phyloP scores from a whole-genome alignment of 192 early-diverging fungal species.

The Thamnidium elegans region DNA sequence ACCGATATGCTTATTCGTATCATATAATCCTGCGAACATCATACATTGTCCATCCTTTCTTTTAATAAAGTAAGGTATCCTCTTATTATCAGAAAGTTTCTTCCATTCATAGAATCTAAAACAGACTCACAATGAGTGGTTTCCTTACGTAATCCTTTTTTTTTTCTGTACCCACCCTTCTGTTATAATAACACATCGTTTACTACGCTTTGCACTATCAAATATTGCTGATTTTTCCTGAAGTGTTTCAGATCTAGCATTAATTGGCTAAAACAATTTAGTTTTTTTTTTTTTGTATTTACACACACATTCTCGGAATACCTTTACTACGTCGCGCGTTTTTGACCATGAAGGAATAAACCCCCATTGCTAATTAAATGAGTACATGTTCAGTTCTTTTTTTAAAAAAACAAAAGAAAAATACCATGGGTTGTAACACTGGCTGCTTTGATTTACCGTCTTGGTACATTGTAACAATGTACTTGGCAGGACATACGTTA shows the following conservation, averaged over 20 bases:
- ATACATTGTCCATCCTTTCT: conserved; percentile 46
- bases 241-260: conserved; percentile 54
- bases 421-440: conserved; percentile 48
- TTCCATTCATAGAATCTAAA: conserved; percentile 58
- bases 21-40: conserved; percentile 52
- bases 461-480: conserved; percentile 24
- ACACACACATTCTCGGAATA: not conserved
- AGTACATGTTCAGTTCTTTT: not conserved
- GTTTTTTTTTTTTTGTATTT: not conserved
- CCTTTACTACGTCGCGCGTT: conserved; percentile 35
- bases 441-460: conserved; percentile 31
- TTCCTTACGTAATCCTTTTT: no score
- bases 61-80: conserved; percentile 47
- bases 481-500: conserved; percentile 48
- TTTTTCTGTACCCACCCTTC: conserved; percentile 40
- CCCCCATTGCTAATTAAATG: conserved; percentile 37
- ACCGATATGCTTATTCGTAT: conserved; percentile 35
- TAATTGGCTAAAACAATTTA: conserved; percentile 42
- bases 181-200: conserved; percentile 51
- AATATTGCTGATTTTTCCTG: conserved; percentile 38
- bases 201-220: conserved; percentile 46
- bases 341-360: conserved; percentile 48
- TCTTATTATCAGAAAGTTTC: conserved; percentile 28
- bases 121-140: not conserved
- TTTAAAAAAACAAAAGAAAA: not conserved